A percentile compares a stretch with the other conserved stretches of the same genome.
phyloP scores from a whole-genome alignment of 2,329 filamentous ascomycete genomes.

The Teratosphaeria pseudoeucalypti region DNA sequence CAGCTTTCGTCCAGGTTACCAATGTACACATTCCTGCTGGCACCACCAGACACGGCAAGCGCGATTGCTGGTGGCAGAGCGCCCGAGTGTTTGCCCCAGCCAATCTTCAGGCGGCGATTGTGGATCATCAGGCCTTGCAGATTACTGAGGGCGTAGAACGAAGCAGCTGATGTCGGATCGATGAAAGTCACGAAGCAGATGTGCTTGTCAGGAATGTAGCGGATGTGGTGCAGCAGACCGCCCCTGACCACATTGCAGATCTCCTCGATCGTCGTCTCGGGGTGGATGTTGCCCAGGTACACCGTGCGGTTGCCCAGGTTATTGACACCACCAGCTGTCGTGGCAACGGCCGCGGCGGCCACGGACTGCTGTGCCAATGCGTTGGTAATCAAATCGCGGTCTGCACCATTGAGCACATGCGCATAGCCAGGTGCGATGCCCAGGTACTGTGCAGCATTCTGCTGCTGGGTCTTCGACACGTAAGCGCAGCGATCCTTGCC shows the following conservation, averaged over 20 bases:
- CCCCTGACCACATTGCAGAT: conserved; percentile 98
- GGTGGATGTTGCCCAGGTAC: conserved; percentile 96
- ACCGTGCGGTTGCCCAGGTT: conserved; percentile 96
- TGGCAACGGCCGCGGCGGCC: conserved; percentile 90
- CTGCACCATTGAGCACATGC: conserved; percentile 89
- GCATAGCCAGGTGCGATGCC: conserved; percentile 95
- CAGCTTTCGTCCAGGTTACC: conserved; percentile 95
- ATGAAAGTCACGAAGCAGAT: conserved; percentile 99
- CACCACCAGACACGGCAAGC: conserved; percentile 87
- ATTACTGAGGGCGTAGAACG: conserved; percentile 96
- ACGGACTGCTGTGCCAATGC: conserved; percentile 95
- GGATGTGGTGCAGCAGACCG: conserved; percentile 91
- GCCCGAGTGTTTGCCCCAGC: conserved; percentile 98
- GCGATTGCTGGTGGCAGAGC: conserved; percentile 92
- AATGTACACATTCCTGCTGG: conserved; percentile 96
- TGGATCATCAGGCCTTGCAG: conserved; percentile 98
- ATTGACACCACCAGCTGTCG: conserved; percentile 90
- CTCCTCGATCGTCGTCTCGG: conserved; percentile 97
- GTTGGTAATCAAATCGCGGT: conserved; percentile 92
- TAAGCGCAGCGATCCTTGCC: conserved; percentile 98
- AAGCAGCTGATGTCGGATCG: conserved; percentile 92
- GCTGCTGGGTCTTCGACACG: conserved; percentile 98
- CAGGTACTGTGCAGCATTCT: conserved; percentile 95
- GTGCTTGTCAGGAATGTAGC: conserved; percentile 99
- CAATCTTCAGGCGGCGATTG: conserved; percentile 94